Evolutionary conservation across 129 eudicot genomes (phyloP).

Genomic region (Apium graveolens): DNA sequence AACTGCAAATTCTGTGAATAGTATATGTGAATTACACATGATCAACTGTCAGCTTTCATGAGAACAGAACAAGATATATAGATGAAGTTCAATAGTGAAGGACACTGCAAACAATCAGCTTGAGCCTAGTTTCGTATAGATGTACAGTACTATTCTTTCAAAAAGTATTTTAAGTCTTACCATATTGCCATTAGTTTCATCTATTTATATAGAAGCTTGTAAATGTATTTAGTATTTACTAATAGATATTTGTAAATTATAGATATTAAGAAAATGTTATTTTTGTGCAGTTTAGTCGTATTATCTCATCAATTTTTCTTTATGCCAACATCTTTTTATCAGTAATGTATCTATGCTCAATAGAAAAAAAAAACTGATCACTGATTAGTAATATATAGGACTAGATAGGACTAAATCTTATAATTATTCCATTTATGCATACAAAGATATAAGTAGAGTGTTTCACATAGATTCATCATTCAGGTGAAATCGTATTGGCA

Average conservation of each 20-base stretch:
- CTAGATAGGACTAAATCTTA: too few species aligned
- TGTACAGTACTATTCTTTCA: too few species aligned
- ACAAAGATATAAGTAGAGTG: not conserved
- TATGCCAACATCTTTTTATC: not conserved
- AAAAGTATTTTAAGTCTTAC: not conserved
- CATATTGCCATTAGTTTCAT: not conserved
- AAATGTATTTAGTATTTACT: too few species aligned
- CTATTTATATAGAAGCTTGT: too few species aligned
- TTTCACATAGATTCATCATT: not conserved
- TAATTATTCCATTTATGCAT: not conserved
- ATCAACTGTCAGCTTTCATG: not conserved
- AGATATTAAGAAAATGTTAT: not conserved
- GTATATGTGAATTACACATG: not conserved
- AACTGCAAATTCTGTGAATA: not conserved
- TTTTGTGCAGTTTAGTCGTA: not conserved
- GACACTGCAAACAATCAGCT: not conserved
- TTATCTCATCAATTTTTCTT: not conserved
- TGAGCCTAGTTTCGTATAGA: not conserved
- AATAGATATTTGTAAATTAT: not conserved
- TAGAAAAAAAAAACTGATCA: not conserved
- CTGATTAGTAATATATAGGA: not conserved
- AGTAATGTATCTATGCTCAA: too few species aligned
- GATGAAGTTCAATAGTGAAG: not conserved
- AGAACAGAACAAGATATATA: too few species aligned
- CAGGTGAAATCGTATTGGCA: not conserved